Evolutionary conservation across 2,329 filamentous ascomycete genomes (phyloP).

Genomic region (Neurospora sp.): DNA sequence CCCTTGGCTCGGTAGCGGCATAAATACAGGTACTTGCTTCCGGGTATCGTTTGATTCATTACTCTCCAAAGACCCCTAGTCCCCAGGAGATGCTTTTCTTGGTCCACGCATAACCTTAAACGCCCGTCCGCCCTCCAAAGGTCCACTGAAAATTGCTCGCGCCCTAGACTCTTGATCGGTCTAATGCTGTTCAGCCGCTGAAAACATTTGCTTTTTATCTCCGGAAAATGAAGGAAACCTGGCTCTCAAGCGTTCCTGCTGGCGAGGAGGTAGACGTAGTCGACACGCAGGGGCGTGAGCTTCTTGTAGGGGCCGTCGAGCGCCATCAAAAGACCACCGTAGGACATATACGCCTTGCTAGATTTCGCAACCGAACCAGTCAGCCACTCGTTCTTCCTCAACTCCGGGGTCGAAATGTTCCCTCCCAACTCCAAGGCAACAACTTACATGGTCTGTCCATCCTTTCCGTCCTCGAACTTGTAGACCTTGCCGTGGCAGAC

Average conservation of each 20-base stretch:
- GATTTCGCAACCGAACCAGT: constrained; percentile 3
- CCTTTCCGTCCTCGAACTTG: constrained; percentile 69
- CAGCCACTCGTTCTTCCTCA: neutral
- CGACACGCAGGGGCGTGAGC: constrained; percentile 80
- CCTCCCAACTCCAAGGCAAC: neutral
- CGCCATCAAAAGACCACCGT: constrained; percentile 82
- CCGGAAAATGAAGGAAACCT: neutral
- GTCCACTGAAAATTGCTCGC: neutral
- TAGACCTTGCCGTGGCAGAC: constrained; percentile 86
- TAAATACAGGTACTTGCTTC: constrained; percentile 4
- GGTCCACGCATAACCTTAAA: constrained; percentile 12
- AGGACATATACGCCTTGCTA: constrained; percentile 90
- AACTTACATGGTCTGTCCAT: constrained; percentile 77
- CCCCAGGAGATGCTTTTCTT: neutral
- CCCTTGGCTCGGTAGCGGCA: neutral
- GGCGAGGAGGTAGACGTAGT: constrained; percentile 84
- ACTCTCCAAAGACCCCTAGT: constrained; percentile 2
- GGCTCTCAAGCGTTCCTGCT: constrained; percentile 59
- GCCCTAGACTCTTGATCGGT: neutral
- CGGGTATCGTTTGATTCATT: constrained; percentile 12
- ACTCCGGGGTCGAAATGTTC: neutral
- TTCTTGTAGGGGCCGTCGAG: constrained; percentile 94
- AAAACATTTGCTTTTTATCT: neutral
- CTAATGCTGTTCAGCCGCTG: neutral
- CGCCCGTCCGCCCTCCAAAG: constrained; percentile 9